A percentile compares a stretch with the other conserved stretches of the same genome.
Conservation (phyloP, 371 early-diverging fungal species). For the Lichtheimia ornata region DNA sequence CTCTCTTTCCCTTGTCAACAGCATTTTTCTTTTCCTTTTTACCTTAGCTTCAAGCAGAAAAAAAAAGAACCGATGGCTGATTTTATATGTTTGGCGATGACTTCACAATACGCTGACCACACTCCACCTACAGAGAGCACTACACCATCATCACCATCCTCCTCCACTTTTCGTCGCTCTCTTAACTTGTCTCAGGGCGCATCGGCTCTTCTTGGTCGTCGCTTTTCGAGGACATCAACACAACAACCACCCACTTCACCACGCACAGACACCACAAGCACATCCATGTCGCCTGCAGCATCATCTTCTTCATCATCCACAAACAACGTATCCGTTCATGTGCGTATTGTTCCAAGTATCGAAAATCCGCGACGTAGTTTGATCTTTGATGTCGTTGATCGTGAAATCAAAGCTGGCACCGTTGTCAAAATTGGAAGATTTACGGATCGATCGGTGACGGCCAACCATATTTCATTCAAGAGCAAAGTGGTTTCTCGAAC, state of each 20-base stretch:
- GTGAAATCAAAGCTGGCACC: constrained; percentile 66
- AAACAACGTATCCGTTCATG: constrained; percentile 31
- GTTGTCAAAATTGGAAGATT: constrained; percentile 76
- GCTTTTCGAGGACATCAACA: constrained; percentile 10
- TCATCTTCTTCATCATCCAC: not conserved
- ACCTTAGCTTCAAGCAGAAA: not conserved
- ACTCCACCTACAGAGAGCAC: not conserved
- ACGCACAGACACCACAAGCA: not conserved
- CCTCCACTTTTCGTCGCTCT: constrained; percentile 16
- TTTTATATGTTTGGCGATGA: constrained; percentile 21
- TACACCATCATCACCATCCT: not conserved
- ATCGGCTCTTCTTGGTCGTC: constrained; percentile 12
- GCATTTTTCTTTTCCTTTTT: constrained; percentile 5
- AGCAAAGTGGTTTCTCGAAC: constrained; percentile 92
- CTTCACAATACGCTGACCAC: constrained; percentile 17
- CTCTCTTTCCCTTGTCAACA: constrained; percentile 5
- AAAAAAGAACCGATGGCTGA: constrained; percentile 17
- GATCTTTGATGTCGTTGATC: constrained; percentile 79
- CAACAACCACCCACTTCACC: constrained; percentile 2
- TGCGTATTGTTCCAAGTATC: constrained; percentile 76
- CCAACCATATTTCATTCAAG: constrained; percentile 83
- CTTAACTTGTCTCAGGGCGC: constrained; percentile 18
- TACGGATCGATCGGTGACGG: constrained; percentile 59
- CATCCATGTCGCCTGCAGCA: not conserved
- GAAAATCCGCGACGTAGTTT: constrained; percentile 68